phyloP scores from a whole-genome alignment of 2,329 filamentous ascomycete genomes.

The Xylaria sp. region DNA sequence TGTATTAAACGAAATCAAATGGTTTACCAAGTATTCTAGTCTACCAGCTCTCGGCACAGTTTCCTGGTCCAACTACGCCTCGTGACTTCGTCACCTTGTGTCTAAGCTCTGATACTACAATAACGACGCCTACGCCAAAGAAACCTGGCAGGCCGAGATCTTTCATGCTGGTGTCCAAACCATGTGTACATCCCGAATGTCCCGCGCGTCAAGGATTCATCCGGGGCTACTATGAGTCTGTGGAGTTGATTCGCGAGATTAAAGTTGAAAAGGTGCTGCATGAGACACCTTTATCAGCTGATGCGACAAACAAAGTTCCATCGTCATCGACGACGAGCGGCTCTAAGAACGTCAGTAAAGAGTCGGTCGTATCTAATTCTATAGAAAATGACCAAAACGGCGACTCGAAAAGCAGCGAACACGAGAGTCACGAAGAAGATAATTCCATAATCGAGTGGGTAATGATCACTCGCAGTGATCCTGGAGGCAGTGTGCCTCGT shows the following conservation, averaged over 20 bases:
- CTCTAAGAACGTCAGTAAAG: conserved; percentile 50
- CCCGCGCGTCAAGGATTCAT: conserved; percentile 78
- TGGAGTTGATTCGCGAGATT: conserved; percentile 90
- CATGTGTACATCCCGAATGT: conserved; percentile 79
- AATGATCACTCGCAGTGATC: conserved; percentile 91
- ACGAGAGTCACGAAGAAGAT: conserved; percentile 43
- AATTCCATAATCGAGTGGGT: conserved; percentile 80
- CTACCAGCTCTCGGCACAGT: conserved; percentile 87
- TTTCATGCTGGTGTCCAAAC: conserved; percentile 89
- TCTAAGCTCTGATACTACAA: conserved; percentile 70
- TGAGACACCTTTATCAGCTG: conserved; percentile 57
- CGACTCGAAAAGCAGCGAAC: conserved; percentile 48
- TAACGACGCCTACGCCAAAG: conserved; percentile 48
- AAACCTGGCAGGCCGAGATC: conserved; percentile 61
- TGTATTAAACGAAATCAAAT: conserved; percentile 11
- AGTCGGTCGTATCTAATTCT: conserved; percentile 51
- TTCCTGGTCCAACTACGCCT: conserved; percentile 87
- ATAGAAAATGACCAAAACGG: conserved; percentile 47
- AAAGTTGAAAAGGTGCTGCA: conserved; percentile 61
- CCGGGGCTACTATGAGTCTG: conserved; percentile 87
- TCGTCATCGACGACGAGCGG: conserved; percentile 45
- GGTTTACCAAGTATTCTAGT: conserved; percentile 59
- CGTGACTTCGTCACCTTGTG: conserved; percentile 88
- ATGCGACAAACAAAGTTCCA: conserved; percentile 51
- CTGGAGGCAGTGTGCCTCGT: conserved; percentile 85